phyloP scores from a whole-genome alignment of 495 filamentous ascomycete species.

The Xylaria bambusicola region DNA sequence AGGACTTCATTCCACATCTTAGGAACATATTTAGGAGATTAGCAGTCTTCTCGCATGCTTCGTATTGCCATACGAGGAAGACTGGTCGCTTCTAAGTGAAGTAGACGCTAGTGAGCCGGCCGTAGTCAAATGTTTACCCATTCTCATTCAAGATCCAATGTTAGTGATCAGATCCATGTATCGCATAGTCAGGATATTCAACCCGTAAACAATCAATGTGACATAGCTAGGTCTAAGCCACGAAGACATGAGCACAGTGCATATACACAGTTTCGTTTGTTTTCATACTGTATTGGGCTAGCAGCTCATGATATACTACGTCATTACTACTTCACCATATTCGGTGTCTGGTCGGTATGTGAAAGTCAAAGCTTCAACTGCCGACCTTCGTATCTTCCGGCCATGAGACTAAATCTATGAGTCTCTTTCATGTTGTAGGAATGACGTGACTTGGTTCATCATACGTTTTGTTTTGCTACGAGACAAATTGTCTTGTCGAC shows the following conservation, averaged over 20 bases:
- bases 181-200: too few relatives aligned
- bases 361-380: not conserved
- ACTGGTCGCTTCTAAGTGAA: conserved; percentile 12
- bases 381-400: too few relatives aligned
- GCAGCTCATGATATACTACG: conserved; percentile 10
- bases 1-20: not conserved
- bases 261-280: not conserved
- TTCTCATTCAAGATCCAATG: not conserved
- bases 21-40: conserved; percentile 4
- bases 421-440: too few relatives aligned
- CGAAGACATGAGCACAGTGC: not conserved
- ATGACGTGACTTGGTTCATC: not conserved
- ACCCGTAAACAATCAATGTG: too few relatives aligned
- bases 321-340: conserved; percentile 17
- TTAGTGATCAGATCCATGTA: too few relatives aligned
- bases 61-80: conserved; percentile 6
- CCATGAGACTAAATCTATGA: too few relatives aligned
- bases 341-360: not conserved
- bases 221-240: too few relatives aligned
- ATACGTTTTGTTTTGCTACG: not conserved
- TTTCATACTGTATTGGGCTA: not conserved
- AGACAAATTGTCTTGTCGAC: not conserved
- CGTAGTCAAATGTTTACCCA: conserved; percentile 9
- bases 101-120: conserved; percentile 15
- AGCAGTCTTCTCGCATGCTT: not conserved